Conservation (phyloP, 495 filamentous ascomycete species). For the Aspergillus diversus region DNA sequence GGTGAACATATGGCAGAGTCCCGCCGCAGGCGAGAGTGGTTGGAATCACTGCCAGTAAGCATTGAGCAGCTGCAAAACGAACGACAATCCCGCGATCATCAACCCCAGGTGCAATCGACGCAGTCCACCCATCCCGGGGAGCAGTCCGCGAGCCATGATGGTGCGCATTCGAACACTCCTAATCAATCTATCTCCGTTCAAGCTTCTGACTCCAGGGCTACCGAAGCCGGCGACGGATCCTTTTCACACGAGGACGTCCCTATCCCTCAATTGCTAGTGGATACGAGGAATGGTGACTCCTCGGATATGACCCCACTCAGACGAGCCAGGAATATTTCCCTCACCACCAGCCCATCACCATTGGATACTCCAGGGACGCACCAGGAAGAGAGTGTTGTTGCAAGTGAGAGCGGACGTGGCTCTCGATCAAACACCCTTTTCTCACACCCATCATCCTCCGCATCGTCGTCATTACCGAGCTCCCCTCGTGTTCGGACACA, state of each 20-base stretch:
- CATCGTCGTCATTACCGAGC: constrained; percentile 48
- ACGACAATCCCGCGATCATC: constrained; percentile 27
- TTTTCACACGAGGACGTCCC: constrained; percentile 42
- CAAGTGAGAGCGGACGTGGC: constrained; percentile 26
- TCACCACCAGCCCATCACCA: constrained; percentile 22
- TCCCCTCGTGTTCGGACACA: constrained; percentile 52
- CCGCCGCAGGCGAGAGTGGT: constrained; percentile 27
- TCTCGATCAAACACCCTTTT: constrained; percentile 50
- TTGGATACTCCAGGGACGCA: constrained; percentile 21
- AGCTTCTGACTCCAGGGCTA: constrained; percentile 20
- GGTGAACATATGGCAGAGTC: constrained; percentile 23
- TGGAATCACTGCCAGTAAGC: constrained; percentile 33
- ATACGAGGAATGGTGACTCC: constrained; percentile 41
- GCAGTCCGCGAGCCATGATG: constrained; percentile 2
- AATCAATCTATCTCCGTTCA: constrained; percentile 16
- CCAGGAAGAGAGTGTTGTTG: constrained; percentile 12
- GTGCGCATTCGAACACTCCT: constrained; percentile 11
- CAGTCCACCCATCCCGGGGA: constrained; percentile 16
- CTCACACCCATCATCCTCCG: constrained; percentile 46
- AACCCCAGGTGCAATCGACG: constrained; percentile 9
- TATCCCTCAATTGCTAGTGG: constrained; percentile 43
- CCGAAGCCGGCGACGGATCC: constrained; percentile 30
- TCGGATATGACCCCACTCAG: constrained; percentile 36
- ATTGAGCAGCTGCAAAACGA: constrained; percentile 39
- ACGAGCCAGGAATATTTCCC: constrained; percentile 29